Percentiles rank a stretch among this genome's conserved stretches.
Conservation (phyloP, 202 grass and related monocot species). For the Zoysia matrella region DNA sequence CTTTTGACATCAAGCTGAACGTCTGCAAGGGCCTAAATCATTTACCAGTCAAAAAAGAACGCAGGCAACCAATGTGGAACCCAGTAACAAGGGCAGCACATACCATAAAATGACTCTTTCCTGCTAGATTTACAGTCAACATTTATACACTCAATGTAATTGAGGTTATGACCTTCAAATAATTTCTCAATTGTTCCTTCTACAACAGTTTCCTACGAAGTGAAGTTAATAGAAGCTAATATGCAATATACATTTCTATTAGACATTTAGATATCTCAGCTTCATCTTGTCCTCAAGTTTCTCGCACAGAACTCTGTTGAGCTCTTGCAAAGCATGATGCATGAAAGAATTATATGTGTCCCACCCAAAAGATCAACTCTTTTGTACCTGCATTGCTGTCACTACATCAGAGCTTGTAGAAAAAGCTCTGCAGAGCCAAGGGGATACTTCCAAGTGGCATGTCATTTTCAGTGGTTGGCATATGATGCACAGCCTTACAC, state of each 20-base stretch:
- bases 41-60: slow-evolving; percentile 15
- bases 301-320: slow-evolving; percentile 97
- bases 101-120: slow-evolving; percentile 96
- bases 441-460: slow-evolving; percentile 97
- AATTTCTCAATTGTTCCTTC: slow-evolving; percentile 87
- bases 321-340: slow-evolving; percentile 96
- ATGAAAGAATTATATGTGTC: slow-evolving; percentile 98
- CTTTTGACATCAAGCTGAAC: slow-evolving; percentile 97
- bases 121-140: slow-evolving; percentile 24
- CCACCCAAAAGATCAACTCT: slow-evolving; percentile 95
- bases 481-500: slow-evolving; percentile 93
- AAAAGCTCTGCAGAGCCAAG: slow-evolving; percentile 86
- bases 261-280: slow-evolving; percentile 46
- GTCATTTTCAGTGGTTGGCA: slow-evolving; percentile 97
- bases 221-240: slow-evolving; percentile 42
- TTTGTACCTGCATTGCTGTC: slow-evolving; percentile 96
- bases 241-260: slow-evolving; percentile 33
- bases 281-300: slow-evolving; percentile 99
- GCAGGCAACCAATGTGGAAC: slow-evolving; percentile 21
- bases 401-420: slow-evolving; percentile 98
- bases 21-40: slow-evolving; percentile 58
- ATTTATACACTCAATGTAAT: slow-evolving; percentile 96
- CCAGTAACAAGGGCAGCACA: slow-evolving; percentile 14
- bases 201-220: slow-evolving; percentile 87
- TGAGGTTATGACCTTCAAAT: slow-evolving; percentile 97